Evolutionary conservation across 805 yeast genomes (phyloP).

Genomic region (Yarrowia porcina): DNA sequence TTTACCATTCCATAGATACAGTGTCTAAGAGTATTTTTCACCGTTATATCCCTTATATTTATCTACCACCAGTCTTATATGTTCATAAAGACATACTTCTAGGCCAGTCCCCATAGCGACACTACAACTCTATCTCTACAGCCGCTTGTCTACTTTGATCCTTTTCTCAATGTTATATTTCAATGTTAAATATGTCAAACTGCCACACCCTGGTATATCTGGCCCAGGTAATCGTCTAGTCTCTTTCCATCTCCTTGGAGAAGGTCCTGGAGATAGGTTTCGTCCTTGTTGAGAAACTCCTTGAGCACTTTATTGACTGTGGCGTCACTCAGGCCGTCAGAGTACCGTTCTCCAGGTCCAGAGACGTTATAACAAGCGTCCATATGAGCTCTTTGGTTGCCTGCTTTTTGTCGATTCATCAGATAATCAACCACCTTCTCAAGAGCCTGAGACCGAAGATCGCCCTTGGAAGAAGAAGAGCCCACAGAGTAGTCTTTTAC

Average conservation of each 20-base stretch:
- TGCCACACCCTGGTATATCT: neutral
- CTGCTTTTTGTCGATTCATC: neutral
- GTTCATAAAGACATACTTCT: too few relatives aligned
- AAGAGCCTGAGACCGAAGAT: neutral
- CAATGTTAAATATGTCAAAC: too few relatives aligned
- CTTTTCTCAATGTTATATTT: too few relatives aligned
- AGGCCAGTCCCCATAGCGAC: too few relatives aligned
- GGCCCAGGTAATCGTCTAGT: neutral
- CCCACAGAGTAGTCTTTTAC: neutral
- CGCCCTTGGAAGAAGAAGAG: neutral
- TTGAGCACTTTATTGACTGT: neutral
- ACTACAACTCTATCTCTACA: too few relatives aligned
- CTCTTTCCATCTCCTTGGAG: neutral
- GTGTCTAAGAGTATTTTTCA: too few relatives aligned
- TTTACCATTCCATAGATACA: too few relatives aligned
- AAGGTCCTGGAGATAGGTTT: neutral
- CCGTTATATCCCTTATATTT: too few relatives aligned
- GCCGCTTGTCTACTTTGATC: too few relatives aligned
- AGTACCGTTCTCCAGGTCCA: neutral
- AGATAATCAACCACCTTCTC: neutral
- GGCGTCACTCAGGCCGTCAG: neutral
- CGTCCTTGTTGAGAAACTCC: slow-evolving; percentile 8
- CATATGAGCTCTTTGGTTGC: neutral
- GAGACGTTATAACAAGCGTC: neutral
- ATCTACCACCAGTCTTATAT: too few relatives aligned